phyloP scores from a whole-genome alignment of 352 stramenopile species.

The Blastocystis sp. region DNA sequence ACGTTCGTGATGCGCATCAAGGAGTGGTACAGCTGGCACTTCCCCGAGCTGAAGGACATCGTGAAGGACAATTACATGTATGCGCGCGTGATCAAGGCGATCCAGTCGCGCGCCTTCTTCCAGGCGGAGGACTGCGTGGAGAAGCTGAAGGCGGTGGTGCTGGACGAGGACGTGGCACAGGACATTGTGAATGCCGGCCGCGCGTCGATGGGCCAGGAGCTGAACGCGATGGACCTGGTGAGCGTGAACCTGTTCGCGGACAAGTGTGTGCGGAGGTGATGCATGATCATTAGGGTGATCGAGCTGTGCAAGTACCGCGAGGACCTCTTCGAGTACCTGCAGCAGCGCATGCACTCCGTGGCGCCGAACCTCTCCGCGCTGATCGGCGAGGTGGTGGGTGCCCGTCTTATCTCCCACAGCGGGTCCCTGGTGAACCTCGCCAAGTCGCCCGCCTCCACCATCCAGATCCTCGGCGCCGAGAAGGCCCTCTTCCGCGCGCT shows the following conservation, averaged over 20 bases:
- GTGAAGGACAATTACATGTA: conserved; percentile 99
- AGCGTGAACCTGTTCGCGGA: conserved; percentile 97
- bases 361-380: conserved; percentile 91
- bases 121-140: conserved; percentile 72
- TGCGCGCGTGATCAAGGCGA: conserved; percentile 70
- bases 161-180: conserved; percentile 92
- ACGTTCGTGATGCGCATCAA: conserved; percentile 98
- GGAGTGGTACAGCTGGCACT: conserved; percentile 99
- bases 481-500: conserved; percentile 99
- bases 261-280: conserved; percentile 12
- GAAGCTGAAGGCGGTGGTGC: conserved; percentile 84
- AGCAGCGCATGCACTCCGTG: conserved; percentile 95
- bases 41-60: conserved; percentile 97
- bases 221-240: conserved; percentile 96
- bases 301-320: conserved; percentile 96
- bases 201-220: conserved; percentile 99
- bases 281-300: conserved; percentile 81
- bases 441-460: conserved; percentile 94
- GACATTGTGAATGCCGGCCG: conserved; percentile 88
- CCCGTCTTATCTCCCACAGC: conserved; percentile 98
- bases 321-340: conserved; percentile 87
- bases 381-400: conserved; percentile 79
- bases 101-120: conserved; percentile 43
- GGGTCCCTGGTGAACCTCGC: conserved; percentile 75
- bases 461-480: conserved; percentile 99